Evolutionary conservation across 495 filamentous ascomycete species (phyloP), one percentile per base, ranked within the genome.

Genomic region (Lophiotrema nucula): DNA sequence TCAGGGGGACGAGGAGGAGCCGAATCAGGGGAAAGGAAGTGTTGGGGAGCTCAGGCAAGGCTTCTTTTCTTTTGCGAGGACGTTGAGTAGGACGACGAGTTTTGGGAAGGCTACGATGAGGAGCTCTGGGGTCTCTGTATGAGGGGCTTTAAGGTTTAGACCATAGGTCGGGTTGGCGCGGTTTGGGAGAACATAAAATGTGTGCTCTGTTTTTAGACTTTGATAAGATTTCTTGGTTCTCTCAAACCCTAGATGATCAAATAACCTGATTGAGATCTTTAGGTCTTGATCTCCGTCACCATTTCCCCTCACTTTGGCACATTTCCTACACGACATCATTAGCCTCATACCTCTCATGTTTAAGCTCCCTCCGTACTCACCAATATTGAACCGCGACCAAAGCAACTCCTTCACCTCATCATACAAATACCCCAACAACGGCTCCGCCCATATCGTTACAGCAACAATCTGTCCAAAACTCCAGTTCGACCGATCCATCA

Each of bases 381-480:
- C 19, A 12, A 19, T 21, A 18, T 45, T 1, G 5, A 12, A 37
- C 27, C 41, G 18, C 24, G 3, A 19, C 42, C 27, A 2, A 24
- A 46, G 10, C 2, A 46, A 12, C 42, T 47, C 42, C 42, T 56
- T 38, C 53, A 33, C 1, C 41, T 47, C 53, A 15, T 56, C 27
- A 47, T 56, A 56, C 12, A 47, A 12, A 47, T 58, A 58, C 18
- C 24, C 55, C 21, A 58, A 3, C 19, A 58, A 10, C 15, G 55
- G 45, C 31, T 42, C 45, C 16, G 22, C 47, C 56, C 56, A 59
- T n/a, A 59, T 52, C 15, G 56, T 59, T 4, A 59, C 37, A 0
- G 56, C 56, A 4, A 59, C 56, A 44, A 59, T 51, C 39, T 59
- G 56, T 16, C 56, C 56, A 46, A 59, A 59, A 18, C 37, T 44